These are phyloP conservation scores for Colletotrichum siamense DNA, from an alignment of 2,329 filamentous ascomycete genomes.

Conservation along the genomic window DNA sequence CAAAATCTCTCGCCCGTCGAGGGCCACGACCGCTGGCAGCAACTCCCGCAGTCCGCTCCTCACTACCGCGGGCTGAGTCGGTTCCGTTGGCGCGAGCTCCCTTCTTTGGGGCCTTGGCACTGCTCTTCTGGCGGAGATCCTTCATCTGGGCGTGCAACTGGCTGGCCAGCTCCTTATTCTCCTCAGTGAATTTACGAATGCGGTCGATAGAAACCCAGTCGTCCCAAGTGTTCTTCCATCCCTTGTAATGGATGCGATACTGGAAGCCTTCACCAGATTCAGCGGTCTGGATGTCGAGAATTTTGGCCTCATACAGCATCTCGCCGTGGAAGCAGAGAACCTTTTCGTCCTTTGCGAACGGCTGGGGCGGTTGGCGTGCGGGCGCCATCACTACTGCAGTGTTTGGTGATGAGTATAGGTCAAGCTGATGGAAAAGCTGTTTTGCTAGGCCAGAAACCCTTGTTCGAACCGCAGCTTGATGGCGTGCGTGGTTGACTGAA, in stretches of 20 bases:
- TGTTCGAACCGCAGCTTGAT: not conserved
- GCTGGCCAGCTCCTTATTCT: constrained; percentile 88
- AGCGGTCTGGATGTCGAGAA: constrained; percentile 77
- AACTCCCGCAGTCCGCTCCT: constrained; percentile 72
- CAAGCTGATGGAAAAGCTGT: not conserved
- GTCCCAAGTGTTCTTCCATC: constrained; percentile 99
- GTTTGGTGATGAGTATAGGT: not conserved
- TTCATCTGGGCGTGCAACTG: constrained; percentile 75
- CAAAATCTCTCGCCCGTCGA: constrained; percentile 78
- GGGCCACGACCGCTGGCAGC: constrained; percentile 70
- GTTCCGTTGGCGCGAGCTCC: constrained; percentile 51
- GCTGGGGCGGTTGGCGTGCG: constrained; percentile 42
- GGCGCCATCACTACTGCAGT: constrained; percentile 41
- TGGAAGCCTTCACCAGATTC: constrained; percentile 75
- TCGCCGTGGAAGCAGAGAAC: constrained; percentile 98
- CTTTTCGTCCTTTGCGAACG: constrained; percentile 81
- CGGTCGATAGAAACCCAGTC: constrained; percentile 97
- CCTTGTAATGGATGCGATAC: constrained; percentile 98
- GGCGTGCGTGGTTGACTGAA: not conserved
- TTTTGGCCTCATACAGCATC: constrained; percentile 96
- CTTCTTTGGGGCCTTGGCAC: constrained; percentile 61
- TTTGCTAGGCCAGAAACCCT: not conserved
- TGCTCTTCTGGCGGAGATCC: constrained; percentile 55
- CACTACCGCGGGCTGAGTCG: constrained; percentile 75
- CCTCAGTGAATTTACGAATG: constrained; percentile 91